Percentiles rank a stretch among this genome's conserved stretches.
phyloP scores from a whole-genome alignment of 148 eudicot genomes.

The Simmondsia chinensis region DNA sequence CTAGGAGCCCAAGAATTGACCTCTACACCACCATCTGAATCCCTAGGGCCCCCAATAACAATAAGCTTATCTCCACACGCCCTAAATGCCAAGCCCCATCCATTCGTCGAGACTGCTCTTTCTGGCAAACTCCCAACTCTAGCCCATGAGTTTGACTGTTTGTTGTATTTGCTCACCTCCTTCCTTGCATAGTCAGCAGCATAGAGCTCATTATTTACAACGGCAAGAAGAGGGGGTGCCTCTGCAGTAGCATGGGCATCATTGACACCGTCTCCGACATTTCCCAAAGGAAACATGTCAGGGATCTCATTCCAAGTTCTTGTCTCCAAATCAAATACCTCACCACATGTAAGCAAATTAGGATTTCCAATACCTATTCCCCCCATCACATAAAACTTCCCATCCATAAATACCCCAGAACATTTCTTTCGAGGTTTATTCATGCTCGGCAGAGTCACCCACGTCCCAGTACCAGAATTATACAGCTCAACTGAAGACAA shows the following conservation, averaged over 20 bases:
- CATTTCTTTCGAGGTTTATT: conserved; percentile 57
- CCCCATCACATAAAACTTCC: conserved; percentile 69
- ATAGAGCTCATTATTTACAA: conserved; percentile 62
- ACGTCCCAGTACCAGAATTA: conserved; percentile 46
- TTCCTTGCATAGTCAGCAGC: conserved; percentile 57
- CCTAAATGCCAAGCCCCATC: conserved; percentile 86
- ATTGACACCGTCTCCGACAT: conserved; percentile 20
- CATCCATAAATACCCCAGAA: conserved; percentile 72
- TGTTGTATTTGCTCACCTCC: conserved; percentile 48
- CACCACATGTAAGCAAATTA: conserved; percentile 50
- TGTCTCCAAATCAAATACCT: conserved; percentile 44
- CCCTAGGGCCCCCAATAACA: conserved; percentile 62
- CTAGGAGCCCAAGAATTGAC: conserved; percentile 62
- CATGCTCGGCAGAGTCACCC: conserved; percentile 62
- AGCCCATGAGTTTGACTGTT: conserved; percentile 32
- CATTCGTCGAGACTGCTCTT: conserved; percentile 52
- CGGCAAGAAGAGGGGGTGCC: conserved; percentile 75
- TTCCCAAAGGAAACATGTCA: conserved; percentile 43
- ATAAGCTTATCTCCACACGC: conserved; percentile 65
- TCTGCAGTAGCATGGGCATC: conserved; percentile 33
- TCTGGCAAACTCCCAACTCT: conserved; percentile 67
- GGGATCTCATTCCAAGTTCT: conserved; percentile 53
- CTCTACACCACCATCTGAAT: conserved; percentile 45
- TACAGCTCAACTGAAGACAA: conserved; percentile 59
- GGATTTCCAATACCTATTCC: conserved; percentile 42